A percentile compares a stretch with the other conserved stretches of the same genome.
Evolutionary conservation across 139 green algal genomes (phyloP).

Genomic region (Yamagishiella unicocca): DNA sequence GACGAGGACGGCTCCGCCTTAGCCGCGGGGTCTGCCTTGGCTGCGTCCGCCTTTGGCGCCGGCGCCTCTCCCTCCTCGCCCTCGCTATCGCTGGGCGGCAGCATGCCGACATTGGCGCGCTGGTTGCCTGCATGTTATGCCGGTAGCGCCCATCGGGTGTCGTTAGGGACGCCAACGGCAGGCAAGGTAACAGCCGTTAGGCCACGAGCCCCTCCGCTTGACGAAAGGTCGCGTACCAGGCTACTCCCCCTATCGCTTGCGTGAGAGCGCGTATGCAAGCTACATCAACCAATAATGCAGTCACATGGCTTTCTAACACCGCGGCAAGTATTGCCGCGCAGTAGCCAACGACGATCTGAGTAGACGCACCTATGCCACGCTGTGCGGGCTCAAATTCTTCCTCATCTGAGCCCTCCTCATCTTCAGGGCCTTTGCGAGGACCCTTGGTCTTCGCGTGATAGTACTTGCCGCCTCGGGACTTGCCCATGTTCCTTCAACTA

Average conservation of each 20-base stretch:
- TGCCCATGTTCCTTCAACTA: slow-evolving; percentile 47
- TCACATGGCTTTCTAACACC: too few relatives aligned
- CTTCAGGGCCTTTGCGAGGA: slow-evolving; percentile 19
- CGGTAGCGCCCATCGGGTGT: too few relatives aligned
- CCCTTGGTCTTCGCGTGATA: slow-evolving; percentile 4
- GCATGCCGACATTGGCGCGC: slow-evolving; percentile 76
- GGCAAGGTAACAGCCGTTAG: too few relatives aligned
- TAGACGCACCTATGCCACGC: slow-evolving; percentile 10
- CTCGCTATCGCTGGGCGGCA: slow-evolving; percentile 81
- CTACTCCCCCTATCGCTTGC: too few relatives aligned
- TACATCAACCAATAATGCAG: too few relatives aligned
- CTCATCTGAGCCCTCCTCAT: slow-evolving; percentile 47
- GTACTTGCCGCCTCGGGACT: slow-evolving; percentile 44
- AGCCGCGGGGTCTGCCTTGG: too few relatives aligned
- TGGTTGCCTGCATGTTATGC: slow-evolving; percentile 61
- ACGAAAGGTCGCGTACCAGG: too few relatives aligned
- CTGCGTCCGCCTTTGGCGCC: slow-evolving; percentile 40
- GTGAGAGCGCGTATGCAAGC: too few relatives aligned
- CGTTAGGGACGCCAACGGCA: too few relatives aligned
- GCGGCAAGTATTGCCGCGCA: too few relatives aligned
- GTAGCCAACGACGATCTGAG: slow-evolving; percentile 31
- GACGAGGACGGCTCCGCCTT: slow-evolving; percentile 32
- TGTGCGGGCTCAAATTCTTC: slow-evolving; percentile 22
- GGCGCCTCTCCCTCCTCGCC: slow-evolving; percentile 63
- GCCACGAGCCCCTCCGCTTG: too few relatives aligned